Base-by-base conservation (phyloP, 208 protist genomes). In the Leishmania tropica region DNA sequence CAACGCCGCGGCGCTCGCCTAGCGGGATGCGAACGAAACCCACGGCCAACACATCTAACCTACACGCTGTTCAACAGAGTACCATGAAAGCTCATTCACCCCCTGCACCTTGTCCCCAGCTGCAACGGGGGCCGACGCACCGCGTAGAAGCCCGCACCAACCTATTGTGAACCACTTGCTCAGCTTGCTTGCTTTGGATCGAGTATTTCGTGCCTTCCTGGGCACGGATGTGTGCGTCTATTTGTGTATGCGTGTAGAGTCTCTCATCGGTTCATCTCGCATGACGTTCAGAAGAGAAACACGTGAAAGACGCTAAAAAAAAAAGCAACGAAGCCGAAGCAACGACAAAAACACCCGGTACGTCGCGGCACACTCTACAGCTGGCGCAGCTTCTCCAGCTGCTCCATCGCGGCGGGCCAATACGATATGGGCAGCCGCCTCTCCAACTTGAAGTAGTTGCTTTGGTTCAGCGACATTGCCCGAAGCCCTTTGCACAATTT, bases 351-450 rank as follows among this genome's bases (percentile, higher is more conserved):
- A 37, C 40, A 15, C 7, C n/a, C 42, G 28, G 1, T 21, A 31
- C 0, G 8, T 42, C n/a, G 8, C 21, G 19, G 56, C 75, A 11
- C 56, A 31, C 11, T 42, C 71, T 42, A 82, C 68, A 82, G 71
- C 19, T 79, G 81, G 24, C 81, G 76, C 31, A 86, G 77, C 76
- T 83, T 80, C 65, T 87, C 86, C 58, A 96, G 85, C 71, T 94
- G 85, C 42, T 94, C 82, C 11, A 93, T 90, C 5, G 88, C 73
- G 17, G 71, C 82, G 24, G 92, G 92, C 94, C 94, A 97, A 83
- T 93, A 94, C 24, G 93, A 85, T 56, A 97, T 87, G 24, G 94
- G 94, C 51, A 96, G 67, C 0, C 94, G 83, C 62, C 89, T 80
- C 65, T 97, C 94, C 56, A 97, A 64, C 56, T 87, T 87, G 75